Percentiles rank a stretch among this genome's conserved stretches.
phyloP scores from a whole-genome alignment of 495 filamentous ascomycete genomes.

The Trichocladium uniseriatum region DNA sequence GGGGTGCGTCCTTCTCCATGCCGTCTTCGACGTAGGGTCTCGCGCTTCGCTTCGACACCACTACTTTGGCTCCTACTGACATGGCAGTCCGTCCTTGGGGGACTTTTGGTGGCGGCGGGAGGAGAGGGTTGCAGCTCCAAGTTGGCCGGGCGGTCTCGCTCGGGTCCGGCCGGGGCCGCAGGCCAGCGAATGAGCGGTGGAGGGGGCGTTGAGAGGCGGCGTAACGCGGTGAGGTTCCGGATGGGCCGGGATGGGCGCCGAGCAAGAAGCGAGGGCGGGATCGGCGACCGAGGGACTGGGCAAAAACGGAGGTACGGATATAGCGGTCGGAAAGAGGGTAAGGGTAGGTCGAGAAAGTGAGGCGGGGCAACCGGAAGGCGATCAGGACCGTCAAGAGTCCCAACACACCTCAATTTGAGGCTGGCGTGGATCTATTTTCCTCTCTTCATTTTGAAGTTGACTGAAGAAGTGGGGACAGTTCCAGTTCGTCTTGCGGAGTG shows the following conservation, averaged over 20 bases:
- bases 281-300: background rate
- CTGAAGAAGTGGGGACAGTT: background rate
- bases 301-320: background rate
- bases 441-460: conserved; percentile 11
- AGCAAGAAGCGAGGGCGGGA: background rate
- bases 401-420: conserved; percentile 11
- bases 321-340: background rate
- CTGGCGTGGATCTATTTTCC: background rate
- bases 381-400: background rate
- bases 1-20: conserved; percentile 7
- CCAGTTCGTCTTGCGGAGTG: background rate
- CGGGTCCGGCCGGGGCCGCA: conserved; percentile 1
- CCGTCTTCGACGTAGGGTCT: conserved; percentile 18
- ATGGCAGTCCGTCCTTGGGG: conserved; percentile 4
- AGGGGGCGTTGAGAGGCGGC: background rate
- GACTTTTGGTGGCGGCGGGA: background rate
- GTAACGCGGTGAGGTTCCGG: background rate
- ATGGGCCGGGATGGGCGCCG: background rate
- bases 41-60: conserved; percentile 22
- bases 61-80: conserved; percentile 10
- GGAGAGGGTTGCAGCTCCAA: background rate
- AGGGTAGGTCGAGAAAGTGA: background rate
- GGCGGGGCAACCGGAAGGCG: background rate
- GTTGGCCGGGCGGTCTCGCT: background rate
- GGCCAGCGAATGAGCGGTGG: background rate